phyloP scores from a whole-genome alignment of 2,329 filamentous ascomycete species.

The Cladosporium phlei region DNA sequence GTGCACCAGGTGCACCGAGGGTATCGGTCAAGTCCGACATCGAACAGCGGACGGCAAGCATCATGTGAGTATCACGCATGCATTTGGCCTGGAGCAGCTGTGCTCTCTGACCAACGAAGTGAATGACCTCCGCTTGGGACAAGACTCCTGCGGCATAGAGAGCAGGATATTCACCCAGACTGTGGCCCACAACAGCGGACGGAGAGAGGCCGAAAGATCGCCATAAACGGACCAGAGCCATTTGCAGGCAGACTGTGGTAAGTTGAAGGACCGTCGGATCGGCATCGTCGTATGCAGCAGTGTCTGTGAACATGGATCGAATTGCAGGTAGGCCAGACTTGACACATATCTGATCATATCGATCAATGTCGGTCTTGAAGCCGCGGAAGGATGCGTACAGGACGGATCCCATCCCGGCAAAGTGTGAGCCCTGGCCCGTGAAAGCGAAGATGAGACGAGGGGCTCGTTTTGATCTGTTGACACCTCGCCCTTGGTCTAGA shows the following conservation, averaged over 20 bases:
- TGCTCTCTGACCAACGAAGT: slow-evolving; percentile 65
- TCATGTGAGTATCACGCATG: slow-evolving; percentile 61
- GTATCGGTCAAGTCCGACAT: slow-evolving; percentile 46
- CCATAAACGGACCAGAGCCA: slow-evolving; percentile 51
- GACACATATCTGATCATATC: slow-evolving; percentile 44
- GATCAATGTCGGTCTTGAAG: slow-evolving; percentile 48
- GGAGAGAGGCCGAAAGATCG: slow-evolving; percentile 51
- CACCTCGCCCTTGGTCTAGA: slow-evolving; percentile 49
- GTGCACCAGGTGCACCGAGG: slow-evolving; percentile 50
- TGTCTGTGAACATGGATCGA: slow-evolving; percentile 45
- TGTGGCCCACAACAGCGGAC: slow-evolving; percentile 51
- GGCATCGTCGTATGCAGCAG: slow-evolving; percentile 45
- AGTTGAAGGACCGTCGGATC: slow-evolving; percentile 51
- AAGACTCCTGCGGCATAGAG: slow-evolving; percentile 66
- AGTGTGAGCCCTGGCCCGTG: slow-evolving; percentile 51
- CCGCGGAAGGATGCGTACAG: slow-evolving; percentile 45
- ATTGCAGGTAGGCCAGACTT: slow-evolving; percentile 48
- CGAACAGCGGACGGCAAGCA: slow-evolving; percentile 61
- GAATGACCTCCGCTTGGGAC: slow-evolving; percentile 65
- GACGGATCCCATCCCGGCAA: slow-evolving; percentile 47
- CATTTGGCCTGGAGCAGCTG: slow-evolving; percentile 61
- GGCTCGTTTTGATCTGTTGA: slow-evolving; percentile 49
- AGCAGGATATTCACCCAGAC: slow-evolving; percentile 69
- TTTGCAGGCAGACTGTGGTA: slow-evolving; percentile 50
- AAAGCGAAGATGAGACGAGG: slow-evolving; percentile 50